Evolutionary conservation across 2,329 filamentous ascomycete genomes (phyloP).

Genomic region (Aureobasidium sp.): DNA sequence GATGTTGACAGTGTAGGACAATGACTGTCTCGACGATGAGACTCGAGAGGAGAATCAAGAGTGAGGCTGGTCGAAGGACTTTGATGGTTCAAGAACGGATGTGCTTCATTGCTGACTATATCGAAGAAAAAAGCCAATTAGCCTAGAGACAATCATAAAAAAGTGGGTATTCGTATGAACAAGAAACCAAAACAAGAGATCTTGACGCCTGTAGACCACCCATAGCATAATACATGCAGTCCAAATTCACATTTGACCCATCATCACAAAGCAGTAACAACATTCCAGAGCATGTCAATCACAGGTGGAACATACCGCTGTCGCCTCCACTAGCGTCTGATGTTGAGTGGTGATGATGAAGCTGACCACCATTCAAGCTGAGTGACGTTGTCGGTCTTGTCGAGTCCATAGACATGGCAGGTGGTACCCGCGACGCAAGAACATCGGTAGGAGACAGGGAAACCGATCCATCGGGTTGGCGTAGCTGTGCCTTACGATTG

Average conservation of each 20-base stretch:
- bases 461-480: neutral
- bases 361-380: constrained; percentile 13
- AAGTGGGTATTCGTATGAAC: constrained; percentile 21
- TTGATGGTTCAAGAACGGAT: constrained; percentile 56
- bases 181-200: constrained; percentile 16
- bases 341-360: constrained; percentile 16
- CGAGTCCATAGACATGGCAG: constrained; percentile 3
- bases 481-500: constrained; percentile 35
- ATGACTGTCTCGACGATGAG: constrained; percentile 70
- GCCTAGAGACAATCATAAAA: constrained; percentile 23
- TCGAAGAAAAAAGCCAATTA: constrained; percentile 35
- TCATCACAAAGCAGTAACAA: neutral
- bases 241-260: neutral
- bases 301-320: constrained; percentile 98
- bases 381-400: constrained; percentile 5
- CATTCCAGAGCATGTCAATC: constrained; percentile 38
- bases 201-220: neutral
- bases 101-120: constrained; percentile 52
- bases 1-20: constrained; percentile 60
- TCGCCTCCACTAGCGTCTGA: constrained; percentile 45
- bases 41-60: constrained; percentile 52
- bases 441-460: neutral
- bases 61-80: constrained; percentile 49
- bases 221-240: neutral
- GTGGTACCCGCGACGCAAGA: neutral